Percentiles rank a stretch among this genome's conserved stretches.
Conservation (phyloP, 805 yeast genomes). For the Alloascoidea hylecoeti region DNA sequence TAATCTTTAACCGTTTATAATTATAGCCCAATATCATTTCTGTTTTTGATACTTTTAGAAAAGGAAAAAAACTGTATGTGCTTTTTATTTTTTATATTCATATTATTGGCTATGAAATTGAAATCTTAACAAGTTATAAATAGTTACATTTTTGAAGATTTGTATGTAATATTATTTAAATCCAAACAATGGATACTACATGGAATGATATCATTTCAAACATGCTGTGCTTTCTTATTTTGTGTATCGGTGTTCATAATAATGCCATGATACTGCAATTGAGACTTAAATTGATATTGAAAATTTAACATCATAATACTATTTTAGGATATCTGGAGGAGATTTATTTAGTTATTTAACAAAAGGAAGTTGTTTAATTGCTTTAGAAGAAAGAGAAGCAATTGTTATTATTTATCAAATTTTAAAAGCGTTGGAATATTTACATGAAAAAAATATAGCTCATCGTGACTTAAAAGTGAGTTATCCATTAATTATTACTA, state of each 20-base stretch:
- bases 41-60: neutral
- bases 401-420: constrained; percentile 41
- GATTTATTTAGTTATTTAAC: constrained; percentile 43
- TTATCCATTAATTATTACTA: neutral
- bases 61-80: neutral
- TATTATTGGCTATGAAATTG: too few species aligned
- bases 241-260: too few species aligned
- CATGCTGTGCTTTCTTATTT: neutral
- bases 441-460: constrained; percentile 39
- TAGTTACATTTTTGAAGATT: constrained; percentile 30
- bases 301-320: neutral
- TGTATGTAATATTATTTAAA: constrained; percentile 10
- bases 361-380: constrained; percentile 21
- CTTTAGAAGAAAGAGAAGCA: constrained; percentile 40
- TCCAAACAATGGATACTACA: neutral
- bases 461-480: constrained; percentile 46
- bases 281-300: neutral
- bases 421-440: constrained; percentile 36
- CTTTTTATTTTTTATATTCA: neutral
- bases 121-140: too few species aligned
- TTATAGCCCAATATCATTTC: neutral
- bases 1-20: neutral
- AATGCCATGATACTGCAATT: neutral
- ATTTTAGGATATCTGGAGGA: constrained; percentile 29
- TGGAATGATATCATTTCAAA: neutral